Evolutionary conservation across 2,329 filamentous ascomycete species (phyloP).

Genomic region (Fusarium sp.): DNA sequence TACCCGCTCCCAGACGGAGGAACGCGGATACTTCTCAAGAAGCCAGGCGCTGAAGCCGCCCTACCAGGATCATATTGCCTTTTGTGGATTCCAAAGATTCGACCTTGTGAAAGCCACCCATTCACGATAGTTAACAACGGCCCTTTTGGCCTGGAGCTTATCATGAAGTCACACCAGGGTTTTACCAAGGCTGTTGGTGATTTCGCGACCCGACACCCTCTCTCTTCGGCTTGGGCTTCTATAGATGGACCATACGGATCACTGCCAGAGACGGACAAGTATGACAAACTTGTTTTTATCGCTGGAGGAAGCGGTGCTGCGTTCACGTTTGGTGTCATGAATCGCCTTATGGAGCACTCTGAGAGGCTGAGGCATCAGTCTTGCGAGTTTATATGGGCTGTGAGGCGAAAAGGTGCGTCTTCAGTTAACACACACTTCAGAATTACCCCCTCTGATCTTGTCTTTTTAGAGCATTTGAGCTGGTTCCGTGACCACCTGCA

Average conservation of each 20-base stretch:
- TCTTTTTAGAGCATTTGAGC: neutral
- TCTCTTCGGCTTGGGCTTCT: conserved; percentile 55
- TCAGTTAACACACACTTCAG: neutral
- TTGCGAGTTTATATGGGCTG: conserved; percentile 32
- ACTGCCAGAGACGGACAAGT: conserved; percentile 54
- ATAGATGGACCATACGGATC: conserved; percentile 65
- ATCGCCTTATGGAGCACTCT: conserved; percentile 7
- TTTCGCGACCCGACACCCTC: conserved; percentile 55
- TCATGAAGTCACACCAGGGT: conserved; percentile 60
- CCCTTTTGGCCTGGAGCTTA: conserved; percentile 55
- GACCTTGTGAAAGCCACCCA: conserved; percentile 62
- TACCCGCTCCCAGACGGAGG: conserved; percentile 56
- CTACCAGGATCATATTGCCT: conserved; percentile 56
- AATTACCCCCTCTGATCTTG: rapidly evolving
- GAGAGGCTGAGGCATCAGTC: neutral
- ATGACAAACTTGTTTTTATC: conserved; percentile 40
- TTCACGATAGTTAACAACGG: conserved; percentile 61
- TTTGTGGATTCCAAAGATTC: conserved; percentile 63
- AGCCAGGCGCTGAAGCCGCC: conserved; percentile 47
- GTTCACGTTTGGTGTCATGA: conserved; percentile 37
- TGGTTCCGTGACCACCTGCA: neutral
- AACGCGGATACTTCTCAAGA: conserved; percentile 57
- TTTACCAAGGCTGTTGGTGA: conserved; percentile 62
- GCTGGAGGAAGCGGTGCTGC: conserved; percentile 41
- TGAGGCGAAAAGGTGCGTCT: conserved; percentile 13